Base-by-base conservation (phyloP, 2,329 filamentous ascomycete species). In the Pseudocercospora macadamiae region DNA sequence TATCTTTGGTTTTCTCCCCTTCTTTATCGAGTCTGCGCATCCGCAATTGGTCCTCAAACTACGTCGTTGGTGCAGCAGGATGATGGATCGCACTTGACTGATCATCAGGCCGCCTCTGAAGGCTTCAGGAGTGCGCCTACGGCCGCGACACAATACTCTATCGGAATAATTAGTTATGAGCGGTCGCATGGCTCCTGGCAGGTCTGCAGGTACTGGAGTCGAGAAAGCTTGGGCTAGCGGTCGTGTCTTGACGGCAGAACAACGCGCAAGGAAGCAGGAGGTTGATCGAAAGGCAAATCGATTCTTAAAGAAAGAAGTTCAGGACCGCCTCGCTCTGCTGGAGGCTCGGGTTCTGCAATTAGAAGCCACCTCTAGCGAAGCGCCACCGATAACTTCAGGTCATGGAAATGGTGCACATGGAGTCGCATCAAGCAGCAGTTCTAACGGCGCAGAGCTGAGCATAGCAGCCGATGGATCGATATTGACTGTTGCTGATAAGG, bases 291-390 rank as follows among this genome's bases (percentile, higher is more conserved):
- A 63, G 37, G 64, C 64, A n/a, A 66, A 66, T 49, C 54, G 64
- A 6, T 66, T 66, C 36, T 47, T 66, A 53, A 66, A 66, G 55
- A 66, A 66, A 54, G 64, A 66, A 57, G 64, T 66, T 21, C 64
- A 66, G 45, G 64, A 66, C 34, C 57, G 64, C 16, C 56, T 66
- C 14, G 52, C 62, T 14, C 54, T 61, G 51, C 60, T 66, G 14
- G 64, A 66, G 56, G 62, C 62, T 36, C 57, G 58, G 4, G 62
- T 66, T 4, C 32, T 64, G 21, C 54, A 62, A 37, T 34, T 66
- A 37, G 64, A 66, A 51, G 32, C 45, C 14, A 48, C 37, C 12
- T 30, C 39, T 7, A 21, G 39, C 18, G 54, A 37, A 21, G 36
- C 34, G 19, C 18, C 6, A 19, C 25, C 47, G 18, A 28, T 37